Conservation (phyloP, 352 stramenopile species). For the Pythium dissimile region DNA sequence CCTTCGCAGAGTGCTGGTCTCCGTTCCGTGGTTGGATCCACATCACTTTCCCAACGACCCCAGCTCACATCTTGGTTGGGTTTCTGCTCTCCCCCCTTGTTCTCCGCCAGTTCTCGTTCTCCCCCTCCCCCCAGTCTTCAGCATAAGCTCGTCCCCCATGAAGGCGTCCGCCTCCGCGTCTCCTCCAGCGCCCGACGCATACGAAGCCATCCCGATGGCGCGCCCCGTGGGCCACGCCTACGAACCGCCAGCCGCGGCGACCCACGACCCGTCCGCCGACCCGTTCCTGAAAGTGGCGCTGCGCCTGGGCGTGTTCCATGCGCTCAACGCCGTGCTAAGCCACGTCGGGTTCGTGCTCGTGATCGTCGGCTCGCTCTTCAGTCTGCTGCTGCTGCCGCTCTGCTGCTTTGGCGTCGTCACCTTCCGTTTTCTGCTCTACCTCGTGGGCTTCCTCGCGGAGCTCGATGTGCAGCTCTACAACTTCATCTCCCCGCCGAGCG, state of each 20-base stretch:
- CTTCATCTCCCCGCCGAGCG: slow-evolving; percentile 48
- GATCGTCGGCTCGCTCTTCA: slow-evolving; percentile 31
- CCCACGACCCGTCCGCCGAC: neutral
- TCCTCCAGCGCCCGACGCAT: slow-evolving; percentile 2
- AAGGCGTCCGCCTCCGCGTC: slow-evolving; percentile 7
- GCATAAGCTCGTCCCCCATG: slow-evolving; percentile 21
- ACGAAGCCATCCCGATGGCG: slow-evolving; percentile 23
- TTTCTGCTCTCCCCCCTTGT: neutral
- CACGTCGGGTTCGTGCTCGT: slow-evolving; percentile 40
- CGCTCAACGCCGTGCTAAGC: slow-evolving; percentile 51
- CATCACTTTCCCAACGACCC: too few relatives aligned
- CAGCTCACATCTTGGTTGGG: neutral
- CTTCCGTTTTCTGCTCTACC: slow-evolving; percentile 48
- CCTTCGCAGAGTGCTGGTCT: neutral
- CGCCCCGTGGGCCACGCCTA: slow-evolving; percentile 15
- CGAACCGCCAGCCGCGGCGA: neutral
- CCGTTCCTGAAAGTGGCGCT: slow-evolving; percentile 36
- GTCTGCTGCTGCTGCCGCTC: slow-evolving; percentile 42
- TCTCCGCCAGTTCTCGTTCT: neutral
- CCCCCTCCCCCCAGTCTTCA: neutral
- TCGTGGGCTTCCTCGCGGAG: slow-evolving; percentile 50
- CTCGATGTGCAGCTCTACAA: slow-evolving; percentile 62
- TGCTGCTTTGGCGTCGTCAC: slow-evolving; percentile 53
- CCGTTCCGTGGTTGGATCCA: too few relatives aligned
- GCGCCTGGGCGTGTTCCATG: slow-evolving; percentile 58